Base-by-base conservation (phyloP, 192 early-diverging fungal species). In the Mortierella hygrophila region DNA sequence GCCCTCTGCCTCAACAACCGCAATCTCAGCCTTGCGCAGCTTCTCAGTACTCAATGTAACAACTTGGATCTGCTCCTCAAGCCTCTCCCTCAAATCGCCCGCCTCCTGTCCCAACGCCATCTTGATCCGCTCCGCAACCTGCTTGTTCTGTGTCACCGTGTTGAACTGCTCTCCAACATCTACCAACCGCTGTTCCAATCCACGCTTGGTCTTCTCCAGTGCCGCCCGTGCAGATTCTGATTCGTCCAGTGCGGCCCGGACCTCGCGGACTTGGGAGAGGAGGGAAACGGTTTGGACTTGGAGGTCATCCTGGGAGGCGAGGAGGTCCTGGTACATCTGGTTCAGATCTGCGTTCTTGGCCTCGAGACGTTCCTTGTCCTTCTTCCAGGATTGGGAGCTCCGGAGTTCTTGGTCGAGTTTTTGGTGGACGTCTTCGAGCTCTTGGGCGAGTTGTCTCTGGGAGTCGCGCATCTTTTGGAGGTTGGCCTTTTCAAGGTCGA, bases 291-390 rank as follows among this genome's bases (percentile, higher is more conserved):
- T 92, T 74, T 93, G 93, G 41, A 89, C 90, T 78, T 92, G 92
- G 29, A 92, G 85, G 21, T 95, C 94, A 32, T 95, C 95, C 6
- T 95, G 88, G 38, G 87, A 79, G 54, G 77, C 90, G 57, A 91
- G 82, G 11, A 91, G 79, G 35, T 96, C 93, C 80, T 91, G 92
- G 84, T 95, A 94, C 1, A 90, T 76, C 47, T 88, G 90, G 55
- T 89, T 94, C 72, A 97, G 75, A 79, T 98, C 96, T 54, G 94
- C 90, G 80, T 96, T 90, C 76, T 93, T 92, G 9, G 89, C 77
- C 82, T 95, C 93, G 49, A 97, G 91, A 79, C 93, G 90, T 86
- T 96, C 95, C 76, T 94, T 95, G 52, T 97, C 97, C 76, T 96
- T 95, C 80, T 95, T 94, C 81, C 95, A 94, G 16, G 91, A 89